These are phyloP conservation scores for Populus tremula DNA, from an alignment of 345 rosid genomes.

Conservation along the genomic window DNA sequence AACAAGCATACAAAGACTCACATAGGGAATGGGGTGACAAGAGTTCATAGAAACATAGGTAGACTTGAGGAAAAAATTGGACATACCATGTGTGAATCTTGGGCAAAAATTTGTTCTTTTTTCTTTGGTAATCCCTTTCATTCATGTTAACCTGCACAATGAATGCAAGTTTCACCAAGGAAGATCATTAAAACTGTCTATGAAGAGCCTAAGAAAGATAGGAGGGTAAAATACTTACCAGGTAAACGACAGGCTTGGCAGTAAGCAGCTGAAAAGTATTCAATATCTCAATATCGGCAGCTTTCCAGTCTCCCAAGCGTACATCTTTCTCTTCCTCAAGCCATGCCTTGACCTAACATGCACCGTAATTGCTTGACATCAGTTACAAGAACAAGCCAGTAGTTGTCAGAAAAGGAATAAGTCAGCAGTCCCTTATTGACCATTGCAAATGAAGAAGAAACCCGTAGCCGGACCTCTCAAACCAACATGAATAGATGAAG, in stretches of 20 bases:
- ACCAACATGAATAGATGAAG: not conserved
- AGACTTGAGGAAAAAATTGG: not conserved
- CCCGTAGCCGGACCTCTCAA: no score
- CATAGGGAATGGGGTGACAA: not conserved
- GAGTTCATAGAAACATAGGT: not conserved
- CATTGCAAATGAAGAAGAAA: not conserved
- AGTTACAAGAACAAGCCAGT: not conserved
- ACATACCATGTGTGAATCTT: conserved; percentile 96
- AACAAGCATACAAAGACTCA: not conserved
- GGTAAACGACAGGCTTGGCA: conserved; percentile 95
- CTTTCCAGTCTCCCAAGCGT: conserved; percentile 95
- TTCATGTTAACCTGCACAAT: conserved; percentile 82
- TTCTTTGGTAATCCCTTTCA: conserved; percentile 92
- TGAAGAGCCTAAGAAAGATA: no score
- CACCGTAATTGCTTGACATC: conserved; percentile 1
- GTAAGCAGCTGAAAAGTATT: conserved; percentile 93
- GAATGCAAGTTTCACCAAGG: not conserved
- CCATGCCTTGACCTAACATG: conserved; percentile 72
- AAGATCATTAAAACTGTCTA: not conserved
- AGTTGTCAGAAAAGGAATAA: not conserved
- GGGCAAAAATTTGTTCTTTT: conserved; percentile 92
- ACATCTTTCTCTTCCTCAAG: conserved; percentile 81
- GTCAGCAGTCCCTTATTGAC: not conserved
- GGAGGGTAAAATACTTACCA: conserved; percentile 42
- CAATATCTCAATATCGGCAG: conserved; percentile 89